Conservation (phyloP, 495 filamentous ascomycete genomes). For the Penicillium angulare region DNA sequence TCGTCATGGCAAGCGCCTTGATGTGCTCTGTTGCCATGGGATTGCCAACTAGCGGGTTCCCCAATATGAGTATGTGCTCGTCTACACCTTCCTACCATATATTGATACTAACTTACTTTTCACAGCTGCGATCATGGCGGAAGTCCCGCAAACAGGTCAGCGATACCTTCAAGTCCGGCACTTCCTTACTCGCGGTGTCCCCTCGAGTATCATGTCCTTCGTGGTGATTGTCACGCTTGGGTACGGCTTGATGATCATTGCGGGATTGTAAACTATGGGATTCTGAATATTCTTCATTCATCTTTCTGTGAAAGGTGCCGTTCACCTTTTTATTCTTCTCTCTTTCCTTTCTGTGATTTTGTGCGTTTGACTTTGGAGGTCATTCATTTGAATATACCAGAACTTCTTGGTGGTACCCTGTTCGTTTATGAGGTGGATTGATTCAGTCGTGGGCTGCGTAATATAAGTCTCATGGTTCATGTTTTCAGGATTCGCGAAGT, state of each 20-base stretch:
- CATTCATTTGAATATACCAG: not conserved
- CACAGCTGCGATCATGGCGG: constrained; percentile 97
- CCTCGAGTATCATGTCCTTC: constrained; percentile 77
- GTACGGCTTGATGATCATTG: constrained; percentile 81
- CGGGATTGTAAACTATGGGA: constrained; percentile 62
- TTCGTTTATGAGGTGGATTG: no score
- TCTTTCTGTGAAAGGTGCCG: not conserved
- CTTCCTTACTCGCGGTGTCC: constrained; percentile 88
- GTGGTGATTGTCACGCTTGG: constrained; percentile 81
- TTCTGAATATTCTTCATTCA: not conserved
- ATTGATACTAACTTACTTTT: constrained; percentile 22
- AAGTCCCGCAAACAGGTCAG: constrained; percentile 86
- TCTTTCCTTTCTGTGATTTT: no score
- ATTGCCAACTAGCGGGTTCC: constrained; percentile 92
- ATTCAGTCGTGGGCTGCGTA: not conserved
- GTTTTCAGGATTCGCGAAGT: not conserved
- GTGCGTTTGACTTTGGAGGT: no score
- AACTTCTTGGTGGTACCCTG: no score
- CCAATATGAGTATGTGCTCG: constrained; percentile 90
- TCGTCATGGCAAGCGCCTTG: constrained; percentile 81
- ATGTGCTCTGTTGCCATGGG: constrained; percentile 80
- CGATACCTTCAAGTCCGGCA: constrained; percentile 90
- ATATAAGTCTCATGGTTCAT: no score
- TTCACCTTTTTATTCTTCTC: no score
- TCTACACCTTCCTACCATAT: constrained; percentile 1